Percentiles rank a stretch among this genome's conserved stretches.
Conservation (phyloP, 2,329 filamentous ascomycete genomes). For the Epichloe coenophiala region DNA sequence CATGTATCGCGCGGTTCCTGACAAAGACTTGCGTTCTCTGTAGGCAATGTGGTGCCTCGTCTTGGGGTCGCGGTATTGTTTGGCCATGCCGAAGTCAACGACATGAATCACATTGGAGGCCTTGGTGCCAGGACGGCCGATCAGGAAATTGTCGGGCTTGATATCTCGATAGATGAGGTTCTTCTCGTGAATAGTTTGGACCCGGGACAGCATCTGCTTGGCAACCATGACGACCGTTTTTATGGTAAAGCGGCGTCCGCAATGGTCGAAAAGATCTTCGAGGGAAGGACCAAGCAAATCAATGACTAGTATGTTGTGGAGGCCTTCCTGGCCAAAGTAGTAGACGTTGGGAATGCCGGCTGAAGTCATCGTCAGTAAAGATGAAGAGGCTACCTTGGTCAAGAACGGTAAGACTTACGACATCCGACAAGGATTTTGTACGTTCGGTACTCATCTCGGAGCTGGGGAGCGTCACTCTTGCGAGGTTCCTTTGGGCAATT, state of each 20-base stretch:
- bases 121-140: slow-evolving; percentile 90
- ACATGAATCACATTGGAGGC: slow-evolving; percentile 97
- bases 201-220: slow-evolving; percentile 96
- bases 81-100: slow-evolving; percentile 98
- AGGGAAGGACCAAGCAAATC: slow-evolving; percentile 90
- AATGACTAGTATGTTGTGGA: slow-evolving; percentile 99
- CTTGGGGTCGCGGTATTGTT: slow-evolving; percentile 97
- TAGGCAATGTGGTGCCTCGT: slow-evolving; percentile 99
- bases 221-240: slow-evolving; percentile 96
- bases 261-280: slow-evolving; percentile 99
- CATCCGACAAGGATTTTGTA: slow-evolving; percentile 99
- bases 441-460: slow-evolving; percentile 96
- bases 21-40: slow-evolving; percentile 89
- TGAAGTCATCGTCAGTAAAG: not conserved
- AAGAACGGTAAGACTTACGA: slow-evolving; percentile 48
- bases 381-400: not conserved
- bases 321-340: slow-evolving; percentile 98
- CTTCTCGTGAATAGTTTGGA: slow-evolving; percentile 99
- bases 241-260: slow-evolving; percentile 99
- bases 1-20: slow-evolving; percentile 96
- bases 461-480: slow-evolving; percentile 95
- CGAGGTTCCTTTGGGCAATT: slow-evolving; percentile 61
- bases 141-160: slow-evolving; percentile 99
- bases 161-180: slow-evolving; percentile 99
- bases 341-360: slow-evolving; percentile 95